Percentiles rank a stretch among this genome's conserved stretches.
These are phyloP conservation scores for Mentha longifolia DNA, from an alignment of 257 asterid species.

Conservation along the genomic window DNA sequence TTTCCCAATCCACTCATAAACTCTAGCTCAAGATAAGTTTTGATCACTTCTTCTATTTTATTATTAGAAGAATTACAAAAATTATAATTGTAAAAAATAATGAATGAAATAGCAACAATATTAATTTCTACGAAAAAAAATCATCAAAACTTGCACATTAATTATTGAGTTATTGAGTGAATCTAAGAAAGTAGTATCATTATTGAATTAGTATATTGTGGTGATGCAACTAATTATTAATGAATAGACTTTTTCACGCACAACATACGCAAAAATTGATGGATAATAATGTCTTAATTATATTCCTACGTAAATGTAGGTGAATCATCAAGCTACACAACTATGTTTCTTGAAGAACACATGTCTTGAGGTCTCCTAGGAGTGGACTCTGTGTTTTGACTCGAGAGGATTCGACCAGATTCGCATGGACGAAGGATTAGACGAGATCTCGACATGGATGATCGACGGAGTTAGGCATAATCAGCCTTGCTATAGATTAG, in stretches of 20 bases:
- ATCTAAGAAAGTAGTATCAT: too few relatives aligned
- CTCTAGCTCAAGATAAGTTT: too few relatives aligned
- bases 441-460: slow-evolving; percentile 66
- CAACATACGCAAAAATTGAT: neutral
- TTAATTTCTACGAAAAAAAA: too few relatives aligned
- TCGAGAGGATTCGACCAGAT: slow-evolving; percentile 58
- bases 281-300: neutral
- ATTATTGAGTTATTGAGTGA: too few relatives aligned
- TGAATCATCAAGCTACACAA: slow-evolving; percentile 53
- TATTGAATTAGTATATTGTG: too few relatives aligned
- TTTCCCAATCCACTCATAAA: too few relatives aligned
- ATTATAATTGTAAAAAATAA: too few relatives aligned
- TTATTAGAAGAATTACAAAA: too few relatives aligned
- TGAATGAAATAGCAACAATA: too few relatives aligned
- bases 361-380: slow-evolving; percentile 63
- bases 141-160: too few relatives aligned
- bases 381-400: slow-evolving; percentile 74
- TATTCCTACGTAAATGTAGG: slow-evolving; percentile 19
- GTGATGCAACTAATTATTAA: too few relatives aligned
- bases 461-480: slow-evolving; percentile 58
- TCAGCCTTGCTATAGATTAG: slow-evolving; percentile 56
- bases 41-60: too few relatives aligned
- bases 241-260: neutral
- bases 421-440: slow-evolving; percentile 48
- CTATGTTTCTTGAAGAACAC: slow-evolving; percentile 71